Conservation (phyloP, 306 rosid genomes). For the Pterocarpus macrocarpus region DNA sequence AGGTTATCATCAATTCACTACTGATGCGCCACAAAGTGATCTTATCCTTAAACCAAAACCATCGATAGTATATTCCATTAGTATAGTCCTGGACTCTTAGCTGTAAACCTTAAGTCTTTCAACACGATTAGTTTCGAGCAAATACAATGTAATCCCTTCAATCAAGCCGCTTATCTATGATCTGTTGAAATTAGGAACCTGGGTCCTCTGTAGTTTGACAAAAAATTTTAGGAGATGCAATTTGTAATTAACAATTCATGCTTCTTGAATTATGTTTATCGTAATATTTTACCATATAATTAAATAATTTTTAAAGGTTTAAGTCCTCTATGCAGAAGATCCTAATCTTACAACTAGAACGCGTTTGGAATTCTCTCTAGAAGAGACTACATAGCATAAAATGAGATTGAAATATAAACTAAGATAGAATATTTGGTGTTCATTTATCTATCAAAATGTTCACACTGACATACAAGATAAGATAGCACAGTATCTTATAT, state of each 20-base stretch:
- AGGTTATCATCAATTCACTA: slow-evolving; percentile 21
- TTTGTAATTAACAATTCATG: not conserved
- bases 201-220: not conserved
- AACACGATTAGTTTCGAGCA: slow-evolving; percentile 6
- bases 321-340: no score
- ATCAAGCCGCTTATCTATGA: slow-evolving; percentile 12
- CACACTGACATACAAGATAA: not conserved
- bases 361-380: not conserved
- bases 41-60: slow-evolving; percentile 5
- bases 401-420: not conserved
- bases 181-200: not conserved
- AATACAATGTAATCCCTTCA: slow-evolving; percentile 27
- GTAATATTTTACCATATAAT: no score
- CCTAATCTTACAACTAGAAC: no score
- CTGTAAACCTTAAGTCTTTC: slow-evolving; percentile 23
- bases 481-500: not conserved
- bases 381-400: not conserved
- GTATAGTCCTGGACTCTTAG: not conserved
- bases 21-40: not conserved
- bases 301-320: no score
- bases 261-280: not conserved
- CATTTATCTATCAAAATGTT: not conserved
- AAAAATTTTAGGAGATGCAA: not conserved
- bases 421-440: not conserved
- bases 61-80: not conserved